Base-by-base conservation (phyloP, 441 rosid species). In the Bruguiera hainesii region DNA sequence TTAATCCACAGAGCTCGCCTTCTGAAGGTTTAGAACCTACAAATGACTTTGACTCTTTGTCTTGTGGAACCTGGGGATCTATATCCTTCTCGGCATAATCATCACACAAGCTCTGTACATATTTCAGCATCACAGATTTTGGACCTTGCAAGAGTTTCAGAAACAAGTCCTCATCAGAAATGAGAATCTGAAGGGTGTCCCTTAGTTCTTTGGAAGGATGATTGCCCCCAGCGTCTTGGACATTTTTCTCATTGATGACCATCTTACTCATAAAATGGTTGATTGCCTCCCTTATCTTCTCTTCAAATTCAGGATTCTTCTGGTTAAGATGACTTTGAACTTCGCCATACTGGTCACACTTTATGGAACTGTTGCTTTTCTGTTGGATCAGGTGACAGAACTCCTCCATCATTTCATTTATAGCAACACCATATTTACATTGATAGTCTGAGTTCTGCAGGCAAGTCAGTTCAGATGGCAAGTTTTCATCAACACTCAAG, bases 111-210 rank as follows among this genome's bases (percentile, higher is more conserved):
- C 75, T 74, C 73, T 78, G 83, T 76, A 69, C 70, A 71, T 78
- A 76, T 57, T 84, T 84, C 64, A 81, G 84, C 71, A 86, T 75
- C 61, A 82, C 73, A 5, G 91, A 83, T 73, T 87, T 86, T 26
- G 93, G 93, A 75, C 86, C 97, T 72, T 85, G 86, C 67, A 91
- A 75, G 75, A 87, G 87, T 75, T 87, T 84, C 64, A 75, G 73
- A 83, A 86, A 83, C 75, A 91, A 61, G 67, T 92, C 98, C 76
- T 88, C 89, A 57, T 92, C 96, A n/a, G 89, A 89, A 81, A 83
- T 86, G n/a, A 84, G 83, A 73, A 83, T 75, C 76, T 84, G 91
- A 72, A 92, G 87, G 48, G 87, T 98, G 73, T 92, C 90, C 81
- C 76, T 78, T 57, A 96, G 79, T 76, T 89, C 97, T 70, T 87